Evolutionary conservation across 345 rosid genomes (phyloP).

Genomic region (Turritis glabra): DNA sequence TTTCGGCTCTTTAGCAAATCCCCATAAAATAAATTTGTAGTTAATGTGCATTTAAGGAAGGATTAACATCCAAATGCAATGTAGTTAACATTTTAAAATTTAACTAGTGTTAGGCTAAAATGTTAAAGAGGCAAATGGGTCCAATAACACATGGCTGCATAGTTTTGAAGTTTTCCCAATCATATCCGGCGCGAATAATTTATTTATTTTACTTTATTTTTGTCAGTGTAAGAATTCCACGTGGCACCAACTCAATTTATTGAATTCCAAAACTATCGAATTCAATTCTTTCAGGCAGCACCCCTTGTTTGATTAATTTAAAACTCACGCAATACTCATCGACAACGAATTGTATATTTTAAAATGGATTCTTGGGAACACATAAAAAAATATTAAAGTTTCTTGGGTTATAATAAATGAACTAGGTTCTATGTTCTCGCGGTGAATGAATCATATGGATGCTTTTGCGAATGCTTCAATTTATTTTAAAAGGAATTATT

Average conservation of each 20-base stretch:
- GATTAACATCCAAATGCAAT: slow-evolving; percentile 22
- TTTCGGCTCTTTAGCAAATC: slow-evolving; percentile 23
- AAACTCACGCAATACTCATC: slow-evolving; percentile 13
- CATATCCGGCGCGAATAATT: slow-evolving; percentile 35
- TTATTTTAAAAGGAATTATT: neutral
- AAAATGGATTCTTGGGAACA: slow-evolving; percentile 13
- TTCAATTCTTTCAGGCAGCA: slow-evolving; percentile 26
- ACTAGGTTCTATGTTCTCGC: slow-evolving; percentile 35
- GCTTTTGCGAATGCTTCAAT: slow-evolving; percentile 16
- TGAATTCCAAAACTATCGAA: slow-evolving; percentile 31
- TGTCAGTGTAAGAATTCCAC: slow-evolving; percentile 33
- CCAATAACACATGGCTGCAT: slow-evolving; percentile 36
- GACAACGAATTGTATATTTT: neutral
- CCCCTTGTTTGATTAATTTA: slow-evolving; percentile 18
- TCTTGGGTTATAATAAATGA: slow-evolving; percentile 14
- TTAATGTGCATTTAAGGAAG: slow-evolving; percentile 29
- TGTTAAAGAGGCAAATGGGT: slow-evolving; percentile 32
- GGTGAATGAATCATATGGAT: slow-evolving; percentile 31
- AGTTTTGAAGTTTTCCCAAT: slow-evolving; percentile 37
- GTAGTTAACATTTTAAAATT: too few species aligned
- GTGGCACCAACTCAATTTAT: slow-evolving; percentile 27
- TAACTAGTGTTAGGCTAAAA: neutral
- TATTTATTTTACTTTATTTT: neutral
- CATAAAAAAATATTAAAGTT: slow-evolving; percentile 6
- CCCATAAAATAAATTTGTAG: neutral